A percentile compares a stretch with the other conserved stretches of the same genome.
Evolutionary conservation across 495 filamentous ascomycete genomes (phyloP).

Genomic region (Lasiosphaeria ovina): DNA sequence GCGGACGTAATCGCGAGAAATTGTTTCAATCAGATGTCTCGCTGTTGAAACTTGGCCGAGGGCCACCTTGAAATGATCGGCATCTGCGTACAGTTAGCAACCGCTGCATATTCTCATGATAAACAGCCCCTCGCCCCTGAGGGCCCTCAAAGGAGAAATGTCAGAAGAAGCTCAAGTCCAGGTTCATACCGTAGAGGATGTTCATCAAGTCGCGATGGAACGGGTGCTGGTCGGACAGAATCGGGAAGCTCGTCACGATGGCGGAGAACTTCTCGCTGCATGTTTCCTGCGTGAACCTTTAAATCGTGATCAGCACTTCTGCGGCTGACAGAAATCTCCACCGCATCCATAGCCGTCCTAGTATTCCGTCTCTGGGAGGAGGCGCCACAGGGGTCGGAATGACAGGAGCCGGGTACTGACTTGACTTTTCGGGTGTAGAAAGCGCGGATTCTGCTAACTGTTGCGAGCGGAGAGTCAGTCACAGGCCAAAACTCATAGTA

Average conservation of each 20-base stretch:
- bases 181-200: constrained; percentile 55
- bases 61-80: constrained; percentile 96
- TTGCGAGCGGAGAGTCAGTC: constrained; percentile 17
- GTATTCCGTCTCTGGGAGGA: constrained; percentile 77
- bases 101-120: too few relatives aligned
- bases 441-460: constrained; percentile 81
- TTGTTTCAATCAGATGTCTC: constrained; percentile 93
- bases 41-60: constrained; percentile 94
- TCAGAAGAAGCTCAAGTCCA: not conserved
- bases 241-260: constrained; percentile 89
- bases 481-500: not conserved
- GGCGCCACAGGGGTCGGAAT: constrained; percentile 59
- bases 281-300: constrained; percentile 85
- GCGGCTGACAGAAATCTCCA: not conserved
- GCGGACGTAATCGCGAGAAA: constrained; percentile 90
- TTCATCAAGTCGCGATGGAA: constrained; percentile 72
- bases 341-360: constrained; percentile 60
- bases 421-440: constrained; percentile 99
- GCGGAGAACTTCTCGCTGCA: constrained; percentile 88
- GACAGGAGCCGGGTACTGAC: constrained; percentile 7
- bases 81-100: constrained; percentile 68
- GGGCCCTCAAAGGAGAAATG: too few relatives aligned
- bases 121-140: constrained; percentile 24
- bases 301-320: constrained; percentile 17
- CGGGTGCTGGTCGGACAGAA: constrained; percentile 93